Base-by-base conservation (phyloP, 805 yeast species). In the Sugiyamaella lignohabitans region DNA sequence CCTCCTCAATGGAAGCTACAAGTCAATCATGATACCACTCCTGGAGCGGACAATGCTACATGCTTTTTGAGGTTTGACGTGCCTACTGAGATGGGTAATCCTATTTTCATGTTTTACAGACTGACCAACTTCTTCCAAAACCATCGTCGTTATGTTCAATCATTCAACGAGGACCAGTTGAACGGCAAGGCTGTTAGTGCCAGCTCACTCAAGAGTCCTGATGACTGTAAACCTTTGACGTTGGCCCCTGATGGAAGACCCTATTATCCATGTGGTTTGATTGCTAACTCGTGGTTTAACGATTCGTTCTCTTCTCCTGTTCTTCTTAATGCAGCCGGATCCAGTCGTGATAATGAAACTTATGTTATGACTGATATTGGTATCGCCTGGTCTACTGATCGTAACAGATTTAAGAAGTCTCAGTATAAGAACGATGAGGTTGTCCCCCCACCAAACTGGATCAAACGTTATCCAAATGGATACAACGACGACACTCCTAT, bases 401-500 rank as follows among this genome's bases (percentile, higher is more conserved):
- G 77, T 46, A 68, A 76, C 35, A 75, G 85, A 53, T 91, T 76
- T 69, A 79, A 83, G 68, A 79, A 76, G 59, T 84, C 98, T 1
- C 56, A 70, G 45, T 89, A 93, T 62, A 71, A 73, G 37, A 71
- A 81, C 5, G 60, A 71, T 23, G 81, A 87, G 11, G 82, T 91
- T 38, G 93, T 82, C 2, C 98, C 98, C 10, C 98, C 98, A 4
- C 95, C 93, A 44, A 87, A 84, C 67, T 91, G 98, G 98, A 71
- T 67, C 36, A 73, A 76, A 53, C 69, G 60, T 67, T 91, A 66
- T 63, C 98, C 98, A 1, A 67, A 88, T 50, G 98, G 98, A 0
- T 91, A 93, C 67, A 87, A 84, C n/a, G 80, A 76, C 29, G 78
- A 77, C 4, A 87, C 87, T 63, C 55, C 53, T 18, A 57, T 91